A percentile compares a stretch with the other conserved stretches of the same genome.
These are phyloP conservation scores for Coprinopsis strossmayeri DNA, from an alignment of 768 basidiomycete species.

Conservation along the genomic window DNA sequence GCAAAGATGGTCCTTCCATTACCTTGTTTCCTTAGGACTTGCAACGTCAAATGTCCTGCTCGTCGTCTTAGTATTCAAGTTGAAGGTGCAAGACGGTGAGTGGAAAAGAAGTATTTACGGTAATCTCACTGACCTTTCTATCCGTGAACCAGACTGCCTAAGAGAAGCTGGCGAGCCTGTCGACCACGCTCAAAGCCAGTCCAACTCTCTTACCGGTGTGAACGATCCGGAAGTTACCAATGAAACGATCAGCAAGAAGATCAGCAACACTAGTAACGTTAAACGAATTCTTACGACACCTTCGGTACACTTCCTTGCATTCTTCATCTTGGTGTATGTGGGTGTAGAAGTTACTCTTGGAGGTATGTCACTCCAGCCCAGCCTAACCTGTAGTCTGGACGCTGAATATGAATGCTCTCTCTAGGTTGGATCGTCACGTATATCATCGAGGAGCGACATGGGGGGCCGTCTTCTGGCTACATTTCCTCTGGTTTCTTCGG, in stretches of 20 bases:
- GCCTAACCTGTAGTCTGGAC: not conserved
- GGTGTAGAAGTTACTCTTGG: constrained; percentile 61
- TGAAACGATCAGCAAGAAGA: no score
- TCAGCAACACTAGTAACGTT: constrained; percentile 18
- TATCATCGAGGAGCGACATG: constrained; percentile 28
- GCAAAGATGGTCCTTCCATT: constrained; percentile 72
- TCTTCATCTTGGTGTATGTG: constrained; percentile 62
- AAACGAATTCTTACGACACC: constrained; percentile 45
- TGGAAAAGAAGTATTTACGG: not conserved
- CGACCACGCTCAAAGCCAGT: constrained; percentile 22
- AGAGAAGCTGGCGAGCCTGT: constrained; percentile 43
- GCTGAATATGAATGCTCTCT: not conserved
- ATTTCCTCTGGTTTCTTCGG: constrained; percentile 49
- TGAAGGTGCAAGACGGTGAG: constrained; percentile 63
- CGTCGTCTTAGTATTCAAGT: constrained; percentile 54
- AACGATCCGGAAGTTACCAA: no score
- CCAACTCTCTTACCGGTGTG: no score
- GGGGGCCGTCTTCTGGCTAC: constrained; percentile 38
- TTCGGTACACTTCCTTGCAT: constrained; percentile 54
- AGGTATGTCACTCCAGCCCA: no score
- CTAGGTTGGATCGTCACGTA: constrained; percentile 64
- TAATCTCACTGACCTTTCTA: not conserved
- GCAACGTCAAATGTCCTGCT: constrained; percentile 48
- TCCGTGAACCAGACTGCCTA: constrained; percentile 21
- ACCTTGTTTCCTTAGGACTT: constrained; percentile 63